Evolutionary conservation across 2,329 filamentous ascomycete genomes (phyloP), one percentile per base, ranked within the genome.

Genomic region (Pyrenochaeta sp.): DNA sequence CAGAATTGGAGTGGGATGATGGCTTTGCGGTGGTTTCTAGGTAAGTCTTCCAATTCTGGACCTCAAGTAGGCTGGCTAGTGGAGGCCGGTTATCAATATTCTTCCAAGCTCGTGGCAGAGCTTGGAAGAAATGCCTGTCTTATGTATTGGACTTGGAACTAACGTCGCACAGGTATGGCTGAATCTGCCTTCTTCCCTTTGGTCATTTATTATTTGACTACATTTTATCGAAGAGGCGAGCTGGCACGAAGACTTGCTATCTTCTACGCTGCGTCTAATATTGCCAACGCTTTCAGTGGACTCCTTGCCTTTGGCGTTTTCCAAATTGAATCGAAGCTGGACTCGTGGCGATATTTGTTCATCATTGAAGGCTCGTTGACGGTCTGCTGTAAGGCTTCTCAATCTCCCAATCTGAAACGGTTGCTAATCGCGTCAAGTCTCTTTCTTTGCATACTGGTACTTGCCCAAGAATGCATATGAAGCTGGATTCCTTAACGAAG

Each of bases 211-310:
- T 88, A 88, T 59, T 72, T 81, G 48, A 82, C 81, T 0, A 80
- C 79, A 1, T 92, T 92, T 74, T 92, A 92, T 73, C 85, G 88
- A 15, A 84, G 90, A 52, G 87, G 86, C 32, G 90, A 92, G 72
- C 83, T 92, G 2, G 90, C 89, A 5, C 82, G 90, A 8, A 85
- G 90, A 2, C 80, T 92, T 1, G 89, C 89, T 36, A 79, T 92
- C 57, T 92, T 92, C 78, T 93, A 93, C 66, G 91, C 90, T 0
- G 90, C 90, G 0, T 88, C 85, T 25, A 91, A 90, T 68, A 90
- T 93, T 57, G 90, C 91, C 24, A 88, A 86, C 56, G 88, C 88
- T 2, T 90, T 90, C 66, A 84, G 83, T 0, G 86, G 86, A 3
- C 76, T 89, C 1, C 78, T 88, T 13, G 81, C 86, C 0, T 88